Base-by-base conservation (phyloP, 164 flowering plant genomes). In the Tetracentron sinense region DNA sequence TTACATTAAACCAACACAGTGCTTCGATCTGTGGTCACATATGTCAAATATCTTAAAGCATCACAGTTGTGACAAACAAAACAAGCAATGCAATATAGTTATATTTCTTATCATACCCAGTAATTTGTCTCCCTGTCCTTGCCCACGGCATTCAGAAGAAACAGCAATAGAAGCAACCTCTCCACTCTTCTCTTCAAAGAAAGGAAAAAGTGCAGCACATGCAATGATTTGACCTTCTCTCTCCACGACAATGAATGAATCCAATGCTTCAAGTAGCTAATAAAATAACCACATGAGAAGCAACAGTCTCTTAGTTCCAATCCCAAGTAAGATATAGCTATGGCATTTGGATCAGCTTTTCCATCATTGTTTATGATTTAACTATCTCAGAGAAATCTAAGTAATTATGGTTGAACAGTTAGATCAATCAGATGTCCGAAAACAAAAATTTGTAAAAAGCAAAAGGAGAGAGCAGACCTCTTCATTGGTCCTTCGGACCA, bases 91-190 rank as follows among this genome's bases (percentile, higher is more conserved):
- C 31, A 48, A 69, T 10, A 20, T 31, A 11, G 21, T 27, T n/a
- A 47, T 1, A 28, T 31, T 48, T 16, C 17, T 58, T 22, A 69
- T 54, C 71, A 64, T 89, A 94, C 98, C 99, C 27, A 94, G 94
- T 74, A 94, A 75, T 77, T 89, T 94, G 64, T 94, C 97, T 53
- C 99, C 99, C 70, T 85, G 97, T 59, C 99, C 99, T 78, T 88
- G 94, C 23, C 96, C 99, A 56, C 96, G 96, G 68, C 99, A 94
- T 35, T 94, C 96, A 56, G 93, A 80, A 73, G 96, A 85, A 68
- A 94, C 99, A 54, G 94, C 97, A 72, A 94, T 81, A 22, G 90
- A 85, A 70, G 99, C 97, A 69, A 94, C 86, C 73, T 94, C 99
- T 44, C 88, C 99, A 77, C 93, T 88, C 59, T 82, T 89, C 8